Evolutionary conservation across 1,139 yeast genomes (phyloP).

Genomic region (Scheffersomyces parashehatae): DNA sequence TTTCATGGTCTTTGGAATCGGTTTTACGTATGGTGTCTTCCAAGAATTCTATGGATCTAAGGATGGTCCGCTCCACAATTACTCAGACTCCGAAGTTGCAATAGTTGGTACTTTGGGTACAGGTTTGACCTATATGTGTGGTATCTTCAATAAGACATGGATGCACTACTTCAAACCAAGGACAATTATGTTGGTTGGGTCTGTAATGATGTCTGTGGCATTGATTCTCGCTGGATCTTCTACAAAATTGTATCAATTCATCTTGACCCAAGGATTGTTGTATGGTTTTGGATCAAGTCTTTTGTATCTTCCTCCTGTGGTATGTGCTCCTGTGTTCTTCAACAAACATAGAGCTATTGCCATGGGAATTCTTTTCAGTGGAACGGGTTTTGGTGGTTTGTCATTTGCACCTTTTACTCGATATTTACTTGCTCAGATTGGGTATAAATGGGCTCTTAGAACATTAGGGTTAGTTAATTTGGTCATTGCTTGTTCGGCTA

Average conservation of each 20-base stretch:
- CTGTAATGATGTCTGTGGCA: conserved; percentile 26
- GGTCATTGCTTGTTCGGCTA: conserved; percentile 14
- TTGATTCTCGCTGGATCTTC: conserved; percentile 26
- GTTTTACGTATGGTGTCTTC: conserved; percentile 36
- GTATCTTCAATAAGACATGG: conserved; percentile 24
- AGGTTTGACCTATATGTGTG: conserved; percentile 27
- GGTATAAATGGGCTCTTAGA: conserved; percentile 44
- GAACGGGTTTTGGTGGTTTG: conserved; percentile 46
- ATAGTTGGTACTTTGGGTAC: conserved; percentile 30
- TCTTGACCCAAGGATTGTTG: conserved; percentile 38
- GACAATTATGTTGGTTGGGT: conserved; percentile 26
- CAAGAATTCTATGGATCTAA: conserved; percentile 32
- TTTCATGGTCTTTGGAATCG: conserved; percentile 34
- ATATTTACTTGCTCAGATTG: conserved; percentile 26
- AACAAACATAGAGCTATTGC: conserved; percentile 39
- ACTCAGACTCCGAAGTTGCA: conserved; percentile 27
- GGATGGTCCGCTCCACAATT: conserved; percentile 25
- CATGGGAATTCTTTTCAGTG: conserved; percentile 41
- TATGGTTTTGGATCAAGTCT: conserved; percentile 40
- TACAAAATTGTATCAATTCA: conserved; percentile 26
- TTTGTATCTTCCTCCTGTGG: conserved; percentile 40
- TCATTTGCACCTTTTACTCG: conserved; percentile 36
- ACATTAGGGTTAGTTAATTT: conserved; percentile 30
- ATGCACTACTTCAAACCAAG: conserved; percentile 18
- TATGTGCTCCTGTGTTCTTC: conserved; percentile 41